Evolutionary conservation across 257 asterid species (phyloP).

Genomic region (Datura wrightii): DNA sequence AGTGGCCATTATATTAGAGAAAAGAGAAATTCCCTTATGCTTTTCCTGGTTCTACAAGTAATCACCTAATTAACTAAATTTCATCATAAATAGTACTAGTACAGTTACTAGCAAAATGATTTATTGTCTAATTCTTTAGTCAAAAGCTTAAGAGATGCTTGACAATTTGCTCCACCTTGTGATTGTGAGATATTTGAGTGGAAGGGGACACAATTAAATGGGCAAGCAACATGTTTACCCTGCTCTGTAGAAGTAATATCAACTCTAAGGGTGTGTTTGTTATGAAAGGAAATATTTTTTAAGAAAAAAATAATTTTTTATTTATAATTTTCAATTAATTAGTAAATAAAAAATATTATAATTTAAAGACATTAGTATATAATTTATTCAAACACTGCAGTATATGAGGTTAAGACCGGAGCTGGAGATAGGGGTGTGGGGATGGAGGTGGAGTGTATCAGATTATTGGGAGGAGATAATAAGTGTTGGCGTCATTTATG

Average conservation of each 20-base stretch:
- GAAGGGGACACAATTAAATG: background rate
- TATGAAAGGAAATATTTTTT: background rate
- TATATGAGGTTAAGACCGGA: background rate
- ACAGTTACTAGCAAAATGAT: background rate
- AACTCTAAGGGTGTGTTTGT: background rate
- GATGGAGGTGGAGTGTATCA: too few species aligned
- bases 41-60: constrained; percentile 12
- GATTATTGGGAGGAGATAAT: background rate
- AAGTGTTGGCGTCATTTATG: accelerated
- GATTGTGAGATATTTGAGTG: constrained; percentile 10
- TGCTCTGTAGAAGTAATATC: background rate
- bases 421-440: background rate
- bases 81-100: background rate
- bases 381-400: background rate
- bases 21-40: background rate
- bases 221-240: background rate
- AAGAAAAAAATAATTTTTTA: background rate
- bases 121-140: background rate
- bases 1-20: background rate
- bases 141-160: background rate
- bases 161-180: background rate
- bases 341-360: background rate
- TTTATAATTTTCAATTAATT: background rate
- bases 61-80: background rate
- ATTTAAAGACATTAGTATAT: background rate